Percentiles rank a stretch among this genome's conserved stretches.
phyloP scores from a whole-genome alignment of 2,329 filamentous ascomycete species.

The Aspergillus sp. region DNA sequence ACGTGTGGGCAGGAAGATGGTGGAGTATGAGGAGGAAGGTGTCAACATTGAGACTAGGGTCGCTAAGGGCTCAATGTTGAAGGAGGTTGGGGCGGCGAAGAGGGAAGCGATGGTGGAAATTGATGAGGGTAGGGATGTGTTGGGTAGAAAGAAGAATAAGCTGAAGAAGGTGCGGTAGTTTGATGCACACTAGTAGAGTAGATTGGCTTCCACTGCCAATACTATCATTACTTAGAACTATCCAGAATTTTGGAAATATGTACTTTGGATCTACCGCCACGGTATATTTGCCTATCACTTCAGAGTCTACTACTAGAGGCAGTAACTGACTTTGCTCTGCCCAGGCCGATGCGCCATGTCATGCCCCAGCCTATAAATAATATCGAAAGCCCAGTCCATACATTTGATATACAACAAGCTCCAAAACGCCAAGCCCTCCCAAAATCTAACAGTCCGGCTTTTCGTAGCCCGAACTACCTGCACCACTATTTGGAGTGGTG shows the following conservation, averaged over 20 bases:
- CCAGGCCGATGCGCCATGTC: not conserved
- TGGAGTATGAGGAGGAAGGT: constrained; percentile 82
- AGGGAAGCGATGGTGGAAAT: constrained; percentile 87
- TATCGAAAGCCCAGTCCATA: not conserved
- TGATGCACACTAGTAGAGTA: not conserved
- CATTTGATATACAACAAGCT: not conserved
- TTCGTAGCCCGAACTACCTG: not conserved
- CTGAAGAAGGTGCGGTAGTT: constrained; percentile 47
- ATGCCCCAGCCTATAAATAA: not conserved
- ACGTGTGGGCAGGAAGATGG: constrained; percentile 78
- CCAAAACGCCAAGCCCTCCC: not conserved
- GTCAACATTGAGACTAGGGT: constrained; percentile 94
- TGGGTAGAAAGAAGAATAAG: constrained; percentile 71
- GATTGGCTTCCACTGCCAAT: not conserved
- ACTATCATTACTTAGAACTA: not conserved
- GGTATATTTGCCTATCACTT: not conserved
- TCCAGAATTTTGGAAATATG: not conserved
- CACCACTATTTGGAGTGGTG: constrained; percentile 21
- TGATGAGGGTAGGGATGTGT: constrained; percentile 87
- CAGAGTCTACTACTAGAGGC: too few species aligned
- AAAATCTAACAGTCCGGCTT: not conserved
- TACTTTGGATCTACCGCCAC: not conserved
- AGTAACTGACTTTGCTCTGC: not conserved
- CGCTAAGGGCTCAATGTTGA: constrained; percentile 75
- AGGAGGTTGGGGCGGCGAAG: constrained; percentile 94